Evolutionary conservation across 805 yeast species (phyloP).

Genomic region (Pichia ethanolica): DNA sequence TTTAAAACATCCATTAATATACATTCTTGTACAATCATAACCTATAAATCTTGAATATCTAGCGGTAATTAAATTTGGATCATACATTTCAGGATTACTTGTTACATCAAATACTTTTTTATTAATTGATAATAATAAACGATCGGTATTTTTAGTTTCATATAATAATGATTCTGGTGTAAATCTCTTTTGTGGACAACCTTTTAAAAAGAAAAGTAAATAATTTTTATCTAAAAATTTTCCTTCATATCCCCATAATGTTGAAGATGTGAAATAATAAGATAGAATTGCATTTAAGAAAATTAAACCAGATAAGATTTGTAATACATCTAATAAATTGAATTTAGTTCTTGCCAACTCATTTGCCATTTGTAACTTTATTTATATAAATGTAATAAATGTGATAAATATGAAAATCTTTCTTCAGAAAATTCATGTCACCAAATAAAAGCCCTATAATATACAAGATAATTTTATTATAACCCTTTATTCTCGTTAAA

Average conservation of each 20-base stretch:
- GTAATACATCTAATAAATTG: conserved; percentile 33
- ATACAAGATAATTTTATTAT: not conserved
- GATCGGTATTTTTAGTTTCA: not conserved
- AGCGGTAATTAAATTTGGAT: conserved; percentile 33
- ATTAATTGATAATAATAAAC: conserved; percentile 48
- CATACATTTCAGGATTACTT: conserved; percentile 42
- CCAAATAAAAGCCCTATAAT: conserved; percentile 2
- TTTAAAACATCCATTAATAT: conserved; percentile 61
- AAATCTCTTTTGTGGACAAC: conserved; percentile 23
- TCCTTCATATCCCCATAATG: conserved; percentile 57
- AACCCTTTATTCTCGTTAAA: not conserved
- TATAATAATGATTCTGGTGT: conserved; percentile 39
- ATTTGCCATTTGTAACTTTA: not conserved
- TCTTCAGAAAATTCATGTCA: too few relatives aligned
- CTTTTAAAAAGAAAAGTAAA: conserved; percentile 16
- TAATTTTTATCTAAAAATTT: conserved; percentile 39
- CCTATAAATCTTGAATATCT: conserved; percentile 52
- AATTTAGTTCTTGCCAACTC: conserved; percentile 8
- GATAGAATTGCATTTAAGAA: conserved; percentile 42
- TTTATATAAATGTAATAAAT: not conserved
- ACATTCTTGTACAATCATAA: conserved; percentile 60
- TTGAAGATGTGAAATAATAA: conserved; percentile 49
- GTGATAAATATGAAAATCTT: too few relatives aligned
- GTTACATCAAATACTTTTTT: conserved; percentile 63
- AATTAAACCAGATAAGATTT: conserved; percentile 40